Evolutionary conservation across 164 flowering plant species (phyloP).

Genomic region (Protea cynaroides): DNA sequence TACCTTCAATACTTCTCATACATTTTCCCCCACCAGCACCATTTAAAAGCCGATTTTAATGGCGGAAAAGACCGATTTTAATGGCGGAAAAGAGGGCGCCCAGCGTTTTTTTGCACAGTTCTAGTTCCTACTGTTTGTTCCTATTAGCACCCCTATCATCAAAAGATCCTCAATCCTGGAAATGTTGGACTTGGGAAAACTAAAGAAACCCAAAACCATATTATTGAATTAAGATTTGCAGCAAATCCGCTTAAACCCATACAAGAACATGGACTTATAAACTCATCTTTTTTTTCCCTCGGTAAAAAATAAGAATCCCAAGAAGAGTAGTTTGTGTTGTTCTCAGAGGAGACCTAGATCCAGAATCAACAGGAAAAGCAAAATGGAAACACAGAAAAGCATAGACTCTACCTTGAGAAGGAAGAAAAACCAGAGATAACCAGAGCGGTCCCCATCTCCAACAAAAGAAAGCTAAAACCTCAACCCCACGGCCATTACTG

Average conservation of each 20-base stretch:
- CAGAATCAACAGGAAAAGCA: neutral
- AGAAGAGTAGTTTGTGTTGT: neutral
- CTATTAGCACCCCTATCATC: too few relatives aligned
- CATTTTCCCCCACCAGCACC: conserved; percentile 31
- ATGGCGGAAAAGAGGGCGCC: conserved; percentile 41
- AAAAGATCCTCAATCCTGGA: too few relatives aligned
- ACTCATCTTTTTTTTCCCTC: neutral
- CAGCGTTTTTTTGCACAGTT: conserved; percentile 43
- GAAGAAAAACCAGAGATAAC: conserved; percentile 4
- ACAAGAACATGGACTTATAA: neutral
- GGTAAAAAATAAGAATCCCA: conserved; percentile 4
- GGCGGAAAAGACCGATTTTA: conserved; percentile 51
- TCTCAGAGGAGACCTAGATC: neutral
- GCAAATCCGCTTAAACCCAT: neutral
- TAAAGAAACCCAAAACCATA: conserved; percentile 3
- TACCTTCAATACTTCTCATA: conserved; percentile 27
- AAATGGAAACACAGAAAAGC: neutral
- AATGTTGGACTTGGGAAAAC: too few relatives aligned
- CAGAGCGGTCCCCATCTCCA: conserved; percentile 26
- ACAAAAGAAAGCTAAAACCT: conserved; percentile 29
- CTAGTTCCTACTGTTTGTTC: neutral
- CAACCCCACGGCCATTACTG: conserved; percentile 10
- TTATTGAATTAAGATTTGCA: neutral
- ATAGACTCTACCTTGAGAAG: conserved; percentile 18
- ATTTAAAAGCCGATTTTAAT: conserved; percentile 50